These are phyloP conservation scores for Microstroma glucosiphilum DNA, from an alignment of 1,284 basidiomycete genomes.

Conservation along the genomic window DNA sequence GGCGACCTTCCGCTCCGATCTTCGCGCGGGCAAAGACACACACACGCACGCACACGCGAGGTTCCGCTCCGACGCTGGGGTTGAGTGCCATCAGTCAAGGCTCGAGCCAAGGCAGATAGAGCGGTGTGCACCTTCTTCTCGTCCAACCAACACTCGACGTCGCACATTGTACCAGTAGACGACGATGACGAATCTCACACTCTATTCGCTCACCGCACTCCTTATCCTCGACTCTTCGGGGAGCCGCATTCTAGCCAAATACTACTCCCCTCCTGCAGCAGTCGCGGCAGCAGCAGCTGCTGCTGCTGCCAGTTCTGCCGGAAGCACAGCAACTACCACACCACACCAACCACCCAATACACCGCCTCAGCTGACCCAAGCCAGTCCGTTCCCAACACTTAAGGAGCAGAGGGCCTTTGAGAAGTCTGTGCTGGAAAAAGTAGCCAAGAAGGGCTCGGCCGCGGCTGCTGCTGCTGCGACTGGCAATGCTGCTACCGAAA, in stretches of 20 bases:
- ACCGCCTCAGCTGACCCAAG: slow-evolving; percentile 28
- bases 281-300: slow-evolving; percentile 15
- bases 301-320: slow-evolving; percentile 1
- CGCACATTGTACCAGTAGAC: too few relatives aligned
- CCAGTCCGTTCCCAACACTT: slow-evolving; percentile 63
- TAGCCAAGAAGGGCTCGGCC: slow-evolving; percentile 50
- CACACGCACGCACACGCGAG: too few relatives aligned
- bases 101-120: too few relatives aligned
- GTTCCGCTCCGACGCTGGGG: too few relatives aligned
- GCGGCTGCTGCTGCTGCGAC: slow-evolving; percentile 9
- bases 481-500: neutral
- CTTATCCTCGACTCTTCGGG: slow-evolving; percentile 86
- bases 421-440: slow-evolving; percentile 86
- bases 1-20: too few relatives aligned
- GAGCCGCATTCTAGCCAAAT: slow-evolving; percentile 88
- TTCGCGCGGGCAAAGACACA: too few relatives aligned
- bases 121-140: too few relatives aligned
- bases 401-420: slow-evolving; percentile 96
- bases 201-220: slow-evolving; percentile 56
- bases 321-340: slow-evolving; percentile 21
- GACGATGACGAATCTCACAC: slow-evolving; percentile 44
- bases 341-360: slow-evolving; percentile 11
- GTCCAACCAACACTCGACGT: too few relatives aligned
- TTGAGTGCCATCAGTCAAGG: too few relatives aligned
- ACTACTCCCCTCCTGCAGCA: slow-evolving; percentile 73